Conservation (phyloP, 202 grass and related monocot genomes). For the Elaeis oleifera region DNA sequence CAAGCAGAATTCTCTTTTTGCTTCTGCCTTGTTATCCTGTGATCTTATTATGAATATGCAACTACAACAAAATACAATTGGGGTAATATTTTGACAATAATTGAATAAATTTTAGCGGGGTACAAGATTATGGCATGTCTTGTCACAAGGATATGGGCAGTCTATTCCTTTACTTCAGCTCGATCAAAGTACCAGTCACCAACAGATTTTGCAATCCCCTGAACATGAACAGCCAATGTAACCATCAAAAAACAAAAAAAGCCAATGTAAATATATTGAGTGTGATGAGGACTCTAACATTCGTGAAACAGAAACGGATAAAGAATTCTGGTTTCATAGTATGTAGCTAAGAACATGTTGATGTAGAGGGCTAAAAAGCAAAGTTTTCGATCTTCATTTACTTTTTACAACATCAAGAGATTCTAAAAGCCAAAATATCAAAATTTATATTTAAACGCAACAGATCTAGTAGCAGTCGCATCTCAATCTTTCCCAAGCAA, state of each 20-base stretch:
- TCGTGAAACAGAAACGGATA: background rate
- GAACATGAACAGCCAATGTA: background rate
- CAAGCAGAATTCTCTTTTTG: no score
- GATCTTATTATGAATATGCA: background rate
- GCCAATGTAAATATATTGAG: background rate
- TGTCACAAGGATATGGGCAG: background rate
- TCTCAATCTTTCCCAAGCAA: no score
- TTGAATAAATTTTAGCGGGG: background rate
- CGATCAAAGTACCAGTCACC: slow-evolving; percentile 9
- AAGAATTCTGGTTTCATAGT: background rate
- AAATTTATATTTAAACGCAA: no score
- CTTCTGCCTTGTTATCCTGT: no score
- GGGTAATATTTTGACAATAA: background rate
- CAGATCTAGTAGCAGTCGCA: no score
- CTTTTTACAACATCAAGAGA: no score
- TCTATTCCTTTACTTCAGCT: background rate
- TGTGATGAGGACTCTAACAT: background rate
- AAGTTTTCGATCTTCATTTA: no score
- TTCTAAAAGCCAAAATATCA: no score
- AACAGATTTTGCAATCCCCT: background rate
- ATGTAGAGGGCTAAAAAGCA: no score
- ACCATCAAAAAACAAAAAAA: background rate
- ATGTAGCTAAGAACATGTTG: no score
- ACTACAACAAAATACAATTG: background rate
- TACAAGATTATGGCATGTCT: slow-evolving; percentile 1